Evolutionary conservation across 306 rosid genomes (phyloP).

Genomic region (Sophora flavescens): DNA sequence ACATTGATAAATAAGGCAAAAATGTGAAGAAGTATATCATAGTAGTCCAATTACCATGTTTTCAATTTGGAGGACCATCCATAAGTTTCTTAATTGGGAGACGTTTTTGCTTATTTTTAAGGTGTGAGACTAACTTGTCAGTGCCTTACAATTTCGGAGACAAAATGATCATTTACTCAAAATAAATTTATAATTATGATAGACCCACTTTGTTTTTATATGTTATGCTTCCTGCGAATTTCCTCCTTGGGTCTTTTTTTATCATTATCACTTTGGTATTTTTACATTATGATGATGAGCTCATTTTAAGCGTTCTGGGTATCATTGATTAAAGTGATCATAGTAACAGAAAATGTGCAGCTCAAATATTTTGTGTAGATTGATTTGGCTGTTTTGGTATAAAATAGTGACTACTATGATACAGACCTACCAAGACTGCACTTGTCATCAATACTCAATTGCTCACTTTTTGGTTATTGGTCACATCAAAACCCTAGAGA

Average conservation of each 20-base stretch:
- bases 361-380: neutral
- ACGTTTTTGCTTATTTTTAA: too few relatives aligned
- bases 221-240: neutral
- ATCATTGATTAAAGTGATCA: neutral
- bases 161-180: too few relatives aligned
- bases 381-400: neutral
- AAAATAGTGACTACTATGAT: neutral
- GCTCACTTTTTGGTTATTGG: neutral
- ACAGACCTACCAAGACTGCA: neutral
- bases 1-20: too few relatives aligned
- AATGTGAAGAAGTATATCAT: too few relatives aligned
- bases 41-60: too few relatives aligned
- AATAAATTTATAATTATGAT: neutral
- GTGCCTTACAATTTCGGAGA: too few relatives aligned
- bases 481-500: slow-evolving; percentile 1
- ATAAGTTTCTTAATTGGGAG: too few relatives aligned
- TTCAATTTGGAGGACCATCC: too few relatives aligned
- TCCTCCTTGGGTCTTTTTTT: neutral
- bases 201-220: neutral
- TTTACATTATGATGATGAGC: neutral
- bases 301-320: neutral
- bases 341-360: neutral
- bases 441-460: neutral
- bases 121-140: too few relatives aligned
- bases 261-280: neutral